Percentiles rank a stretch among this genome's conserved stretches.
phyloP scores from a whole-genome alignment of 495 filamentous ascomycete genomes.

The Amphirosellinia nigrospora region DNA sequence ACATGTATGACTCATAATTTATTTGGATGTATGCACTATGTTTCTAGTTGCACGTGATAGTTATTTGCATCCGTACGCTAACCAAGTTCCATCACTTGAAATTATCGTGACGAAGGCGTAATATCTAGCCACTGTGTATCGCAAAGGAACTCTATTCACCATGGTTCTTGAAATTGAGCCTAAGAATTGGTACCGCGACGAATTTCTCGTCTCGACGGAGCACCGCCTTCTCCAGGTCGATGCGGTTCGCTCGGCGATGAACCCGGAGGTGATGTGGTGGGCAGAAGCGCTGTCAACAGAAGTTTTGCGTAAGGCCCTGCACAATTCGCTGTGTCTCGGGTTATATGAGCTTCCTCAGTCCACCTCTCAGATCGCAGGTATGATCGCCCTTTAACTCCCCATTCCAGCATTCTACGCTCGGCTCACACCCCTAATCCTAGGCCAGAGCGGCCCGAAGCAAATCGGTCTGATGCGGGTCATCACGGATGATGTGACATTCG shows the following conservation, averaged over 20 bases:
- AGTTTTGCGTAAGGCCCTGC: slow-evolving; percentile 50
- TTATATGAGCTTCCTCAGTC: slow-evolving; percentile 52
- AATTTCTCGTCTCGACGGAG: slow-evolving; percentile 59
- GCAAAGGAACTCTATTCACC: background rate
- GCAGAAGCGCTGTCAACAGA: slow-evolving; percentile 47
- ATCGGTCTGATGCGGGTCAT: slow-evolving; percentile 68
- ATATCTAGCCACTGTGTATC: no score
- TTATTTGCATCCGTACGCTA: background rate
- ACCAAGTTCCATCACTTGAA: background rate
- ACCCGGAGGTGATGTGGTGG: slow-evolving; percentile 63
- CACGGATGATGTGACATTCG: slow-evolving; percentile 69
- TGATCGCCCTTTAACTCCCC: background rate
- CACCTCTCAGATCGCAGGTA: slow-evolving; percentile 40
- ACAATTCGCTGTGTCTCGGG: slow-evolving; percentile 62
- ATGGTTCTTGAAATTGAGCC: slow-evolving; percentile 37
- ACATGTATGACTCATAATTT: slow-evolving; percentile 5
- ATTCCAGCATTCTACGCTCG: background rate
- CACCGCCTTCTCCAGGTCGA: slow-evolving; percentile 52
- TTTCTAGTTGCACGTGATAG: background rate
- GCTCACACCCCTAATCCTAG: slow-evolving; percentile 19
- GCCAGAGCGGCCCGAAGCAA: slow-evolving; percentile 28
- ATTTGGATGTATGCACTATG: background rate
- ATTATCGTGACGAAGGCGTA: background rate
- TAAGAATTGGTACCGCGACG: slow-evolving; percentile 39
- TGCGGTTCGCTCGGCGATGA: slow-evolving; percentile 58